Percentiles rank a stretch among this genome's conserved stretches.
Evolutionary conservation across 306 rosid genomes (phyloP).

Genomic region (Pyrus communis): DNA sequence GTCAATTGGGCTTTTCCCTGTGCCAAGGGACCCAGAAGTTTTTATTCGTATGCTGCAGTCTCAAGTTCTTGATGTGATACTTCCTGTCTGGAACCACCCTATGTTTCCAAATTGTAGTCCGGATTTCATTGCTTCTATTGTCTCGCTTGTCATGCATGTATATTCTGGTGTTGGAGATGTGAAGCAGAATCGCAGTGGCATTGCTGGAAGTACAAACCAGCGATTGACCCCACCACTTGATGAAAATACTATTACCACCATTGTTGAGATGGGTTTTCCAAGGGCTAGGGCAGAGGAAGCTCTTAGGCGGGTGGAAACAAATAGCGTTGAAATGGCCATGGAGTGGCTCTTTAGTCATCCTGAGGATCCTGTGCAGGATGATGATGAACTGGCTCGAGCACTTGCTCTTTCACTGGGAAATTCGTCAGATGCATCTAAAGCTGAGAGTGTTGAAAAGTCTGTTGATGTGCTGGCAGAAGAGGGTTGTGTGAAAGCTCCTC

Average conservation of each 20-base stretch:
- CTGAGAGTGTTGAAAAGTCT: constrained; percentile 67
- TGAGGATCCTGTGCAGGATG: constrained; percentile 99
- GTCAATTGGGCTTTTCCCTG: constrained; percentile 93
- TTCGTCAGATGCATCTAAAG: constrained; percentile 81
- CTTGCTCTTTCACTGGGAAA: constrained; percentile 91
- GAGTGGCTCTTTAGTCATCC: constrained; percentile 94
- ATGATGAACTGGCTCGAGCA: constrained; percentile 95
- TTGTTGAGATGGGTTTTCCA: constrained; percentile 96
- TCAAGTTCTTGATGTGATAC: constrained; percentile 84
- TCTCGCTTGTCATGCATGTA: constrained; percentile 80
- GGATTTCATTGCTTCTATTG: constrained; percentile 74
- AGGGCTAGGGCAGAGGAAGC: constrained; percentile 99
- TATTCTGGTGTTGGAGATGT: constrained; percentile 96
- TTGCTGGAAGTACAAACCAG: constrained; percentile 61
- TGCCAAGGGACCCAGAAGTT: constrained; percentile 94
- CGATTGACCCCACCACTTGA: constrained; percentile 87
- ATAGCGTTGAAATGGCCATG: constrained; percentile 99
- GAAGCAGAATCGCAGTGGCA: constrained; percentile 68
- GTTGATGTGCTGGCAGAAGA: constrained; percentile 66
- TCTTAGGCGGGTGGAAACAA: constrained; percentile 83
- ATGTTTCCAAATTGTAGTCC: constrained; percentile 70
- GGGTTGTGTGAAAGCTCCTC: constrained; percentile 72
- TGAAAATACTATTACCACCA: constrained; percentile 82
- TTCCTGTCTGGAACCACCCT: constrained; percentile 90
- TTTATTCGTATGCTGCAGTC: constrained; percentile 97